Evolutionary conservation across 176 grass and related monocot species (phyloP).

Genomic region (Aegilops sharonensis): DNA sequence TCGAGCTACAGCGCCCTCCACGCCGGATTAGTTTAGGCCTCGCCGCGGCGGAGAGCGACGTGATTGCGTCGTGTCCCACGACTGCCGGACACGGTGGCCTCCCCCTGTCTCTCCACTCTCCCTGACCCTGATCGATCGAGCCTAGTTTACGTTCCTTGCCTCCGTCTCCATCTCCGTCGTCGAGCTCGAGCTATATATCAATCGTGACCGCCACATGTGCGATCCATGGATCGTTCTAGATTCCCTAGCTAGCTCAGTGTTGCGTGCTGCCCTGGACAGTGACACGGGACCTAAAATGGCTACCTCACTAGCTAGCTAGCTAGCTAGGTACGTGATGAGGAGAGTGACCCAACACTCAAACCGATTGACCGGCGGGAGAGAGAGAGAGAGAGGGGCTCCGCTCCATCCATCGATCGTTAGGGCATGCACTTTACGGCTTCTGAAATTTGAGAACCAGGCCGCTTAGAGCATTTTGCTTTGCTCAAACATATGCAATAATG

Average conservation of each 20-base stretch:
- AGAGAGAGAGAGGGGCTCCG: background rate
- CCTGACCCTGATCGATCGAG: background rate
- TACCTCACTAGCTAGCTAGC: background rate
- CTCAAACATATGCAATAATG: too few species aligned
- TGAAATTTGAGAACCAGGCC: background rate
- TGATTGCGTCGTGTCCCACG: constrained; percentile 70
- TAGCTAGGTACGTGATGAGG: background rate
- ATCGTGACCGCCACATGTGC: background rate
- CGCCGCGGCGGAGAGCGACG: constrained; percentile 46
- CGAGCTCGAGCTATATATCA: background rate
- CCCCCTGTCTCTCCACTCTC: constrained; percentile 20
- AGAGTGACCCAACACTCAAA: constrained; percentile 20
- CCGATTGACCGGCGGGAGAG: background rate
- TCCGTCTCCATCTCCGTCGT: too few species aligned
- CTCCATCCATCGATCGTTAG: background rate
- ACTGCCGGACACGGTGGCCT: constrained; percentile 52
- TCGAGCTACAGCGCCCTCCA: constrained; percentile 27
- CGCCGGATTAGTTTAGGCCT: background rate
- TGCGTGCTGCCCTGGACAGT: constrained; percentile 37
- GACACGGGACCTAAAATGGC: constrained; percentile 45
- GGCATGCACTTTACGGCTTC: background rate
- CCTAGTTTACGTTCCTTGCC: background rate
- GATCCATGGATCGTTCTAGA: background rate
- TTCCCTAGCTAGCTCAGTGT: background rate
- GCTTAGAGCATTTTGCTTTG: too few species aligned